These are phyloP conservation scores for Penicillium bialowiezense DNA, from an alignment of 495 filamentous ascomycete species.

Conservation along the genomic window DNA sequence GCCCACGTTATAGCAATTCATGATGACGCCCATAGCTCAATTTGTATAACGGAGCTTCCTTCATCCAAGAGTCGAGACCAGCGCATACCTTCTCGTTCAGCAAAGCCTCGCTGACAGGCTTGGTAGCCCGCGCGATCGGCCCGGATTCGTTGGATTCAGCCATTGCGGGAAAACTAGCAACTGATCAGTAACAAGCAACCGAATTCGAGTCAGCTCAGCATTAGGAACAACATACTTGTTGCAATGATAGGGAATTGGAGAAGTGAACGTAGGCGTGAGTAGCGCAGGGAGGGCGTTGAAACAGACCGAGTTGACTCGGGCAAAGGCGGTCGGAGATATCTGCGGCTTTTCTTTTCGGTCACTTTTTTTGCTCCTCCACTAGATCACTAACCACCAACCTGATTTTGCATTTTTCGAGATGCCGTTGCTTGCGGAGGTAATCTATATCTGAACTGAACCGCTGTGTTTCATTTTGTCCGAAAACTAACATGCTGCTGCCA, in stretches of 20 bases:
- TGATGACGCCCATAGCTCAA: too few species aligned
- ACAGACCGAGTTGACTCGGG: constrained; percentile 26
- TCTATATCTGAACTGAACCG: constrained; percentile 6
- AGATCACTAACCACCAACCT: constrained; percentile 10
- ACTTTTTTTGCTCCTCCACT: constrained; percentile 24
- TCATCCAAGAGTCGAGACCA: not conserved
- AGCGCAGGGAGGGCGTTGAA: constrained; percentile 29
- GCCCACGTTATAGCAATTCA: too few species aligned
- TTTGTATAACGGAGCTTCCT: not conserved
- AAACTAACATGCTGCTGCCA: constrained; percentile 16
- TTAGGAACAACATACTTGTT: not conserved
- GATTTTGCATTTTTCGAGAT: constrained; percentile 29
- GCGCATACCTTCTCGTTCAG: constrained; percentile 87
- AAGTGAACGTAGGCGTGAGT: constrained; percentile 21
- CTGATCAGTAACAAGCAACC: not conserved
- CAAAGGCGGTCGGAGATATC: constrained; percentile 47
- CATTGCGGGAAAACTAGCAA: constrained; percentile 46
- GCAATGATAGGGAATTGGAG: constrained; percentile 19
- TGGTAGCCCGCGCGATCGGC: constrained; percentile 52
- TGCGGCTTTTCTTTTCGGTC: constrained; percentile 22
- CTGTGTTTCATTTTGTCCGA: not conserved
- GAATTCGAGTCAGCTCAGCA: not conserved
- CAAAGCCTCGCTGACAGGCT: constrained; percentile 89
- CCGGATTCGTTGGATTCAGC: constrained; percentile 52
- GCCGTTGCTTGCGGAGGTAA: constrained; percentile 43